phyloP scores from a whole-genome alignment of 148 eudicot genomes.

The Vaccinium vitisidaea region DNA sequence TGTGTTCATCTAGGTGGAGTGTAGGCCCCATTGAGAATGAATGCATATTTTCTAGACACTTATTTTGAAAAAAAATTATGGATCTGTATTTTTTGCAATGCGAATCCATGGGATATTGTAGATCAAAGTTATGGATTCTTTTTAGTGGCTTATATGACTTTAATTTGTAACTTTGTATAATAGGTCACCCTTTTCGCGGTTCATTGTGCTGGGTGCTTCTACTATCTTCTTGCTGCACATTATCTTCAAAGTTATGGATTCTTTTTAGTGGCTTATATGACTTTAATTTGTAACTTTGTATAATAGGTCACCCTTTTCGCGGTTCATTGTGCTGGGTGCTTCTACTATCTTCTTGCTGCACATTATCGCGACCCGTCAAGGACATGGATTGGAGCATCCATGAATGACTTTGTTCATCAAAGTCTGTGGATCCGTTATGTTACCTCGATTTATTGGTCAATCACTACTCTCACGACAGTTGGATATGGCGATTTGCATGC shows the following conservation, averaged over 20 bases:
- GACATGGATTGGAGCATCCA: slow-evolving; percentile 72
- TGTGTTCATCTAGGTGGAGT: neutral
- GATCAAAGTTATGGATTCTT: neutral
- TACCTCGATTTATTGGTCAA: slow-evolving; percentile 83
- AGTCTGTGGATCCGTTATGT: slow-evolving; percentile 72
- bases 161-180: slow-evolving; percentile 2
- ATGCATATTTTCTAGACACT: neutral
- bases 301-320: slow-evolving; percentile 72
- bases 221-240: slow-evolving; percentile 66
- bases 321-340: slow-evolving; percentile 84
- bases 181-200: slow-evolving; percentile 81
- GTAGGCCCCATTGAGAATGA: neutral
- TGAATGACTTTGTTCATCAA: slow-evolving; percentile 37
- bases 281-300: slow-evolving; percentile 6
- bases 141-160: neutral
- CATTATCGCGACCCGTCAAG: slow-evolving; percentile 44
- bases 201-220: slow-evolving; percentile 83
- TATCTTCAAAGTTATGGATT: no score
- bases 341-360: slow-evolving; percentile 69
- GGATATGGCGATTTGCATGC: slow-evolving; percentile 92
- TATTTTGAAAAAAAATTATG: neutral
- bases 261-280: neutral
- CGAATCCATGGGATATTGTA: neutral
- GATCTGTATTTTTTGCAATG: neutral
- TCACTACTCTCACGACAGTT: slow-evolving; percentile 81